Evolutionary conservation across 2,329 filamentous ascomycete species (phyloP).

Genomic region (Orbilia ellipsospora): DNA sequence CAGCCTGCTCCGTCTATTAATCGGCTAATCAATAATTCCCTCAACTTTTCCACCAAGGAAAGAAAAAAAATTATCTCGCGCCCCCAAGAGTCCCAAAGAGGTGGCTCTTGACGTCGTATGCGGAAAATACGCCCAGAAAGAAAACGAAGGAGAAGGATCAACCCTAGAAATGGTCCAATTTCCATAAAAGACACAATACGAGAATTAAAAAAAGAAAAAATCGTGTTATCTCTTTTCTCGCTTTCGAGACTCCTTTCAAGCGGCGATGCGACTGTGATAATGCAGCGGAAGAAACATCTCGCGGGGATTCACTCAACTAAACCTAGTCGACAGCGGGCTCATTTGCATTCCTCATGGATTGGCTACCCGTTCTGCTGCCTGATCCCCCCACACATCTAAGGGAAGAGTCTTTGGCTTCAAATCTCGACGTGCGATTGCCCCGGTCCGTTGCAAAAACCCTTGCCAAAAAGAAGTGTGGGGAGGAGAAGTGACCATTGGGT

Average conservation of each 20-base stretch:
- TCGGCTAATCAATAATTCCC: constrained; percentile 54
- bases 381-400: constrained; percentile 23
- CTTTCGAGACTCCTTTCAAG: no score
- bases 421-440: no score
- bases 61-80: neutral
- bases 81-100: constrained; percentile 39
- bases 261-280: no score
- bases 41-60: constrained; percentile 18
- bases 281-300: no score
- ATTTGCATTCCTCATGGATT: constrained; percentile 12
- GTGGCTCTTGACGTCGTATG: constrained; percentile 32
- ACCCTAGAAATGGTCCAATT: neutral
- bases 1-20: constrained; percentile 26
- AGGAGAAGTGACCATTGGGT: no score
- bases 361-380: constrained; percentile 19
- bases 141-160: no score
- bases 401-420: neutral
- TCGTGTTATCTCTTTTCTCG: neutral
- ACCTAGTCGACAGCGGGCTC: constrained; percentile 39
- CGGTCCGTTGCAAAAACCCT: no score
- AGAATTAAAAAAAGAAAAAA: constrained; percentile 11
- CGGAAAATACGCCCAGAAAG: neutral
- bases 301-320: no score
- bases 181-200: constrained; percentile 25
- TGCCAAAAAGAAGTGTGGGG: no score